Evolutionary conservation across 257 asterid species (phyloP).

Genomic region (Forsythia suspensa): DNA sequence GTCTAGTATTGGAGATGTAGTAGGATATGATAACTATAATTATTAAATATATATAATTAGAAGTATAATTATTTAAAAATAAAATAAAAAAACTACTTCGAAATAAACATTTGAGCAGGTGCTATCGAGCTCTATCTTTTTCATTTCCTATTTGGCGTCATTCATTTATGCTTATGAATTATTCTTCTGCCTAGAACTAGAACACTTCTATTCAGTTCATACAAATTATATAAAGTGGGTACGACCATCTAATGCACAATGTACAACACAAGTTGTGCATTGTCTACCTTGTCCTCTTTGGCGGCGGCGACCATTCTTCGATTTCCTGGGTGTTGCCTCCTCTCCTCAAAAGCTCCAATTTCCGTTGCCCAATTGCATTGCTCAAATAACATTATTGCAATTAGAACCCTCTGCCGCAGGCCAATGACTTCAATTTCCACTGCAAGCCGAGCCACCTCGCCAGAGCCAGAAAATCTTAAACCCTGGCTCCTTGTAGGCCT

Average conservation of each 20-base stretch:
- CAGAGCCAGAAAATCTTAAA: constrained; percentile 37
- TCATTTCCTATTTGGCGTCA: neutral
- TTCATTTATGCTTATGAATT: neutral
- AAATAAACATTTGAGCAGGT: no score
- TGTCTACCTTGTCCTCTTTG: constrained; percentile 33
- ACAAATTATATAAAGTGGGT: neutral
- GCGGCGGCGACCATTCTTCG: constrained; percentile 33
- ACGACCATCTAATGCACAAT: constrained; percentile 21
- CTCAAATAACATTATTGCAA: constrained; percentile 9
- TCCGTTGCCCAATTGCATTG: constrained; percentile 18
- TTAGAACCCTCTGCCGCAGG: constrained; percentile 6
- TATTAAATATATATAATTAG: no score
- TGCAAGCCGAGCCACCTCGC: constrained; percentile 18
- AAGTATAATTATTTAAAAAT: no score
- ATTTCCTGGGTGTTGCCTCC: constrained; percentile 34
- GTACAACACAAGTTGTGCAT: constrained; percentile 32
- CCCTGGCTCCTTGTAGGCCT: constrained; percentile 98
- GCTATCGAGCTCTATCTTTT: no score
- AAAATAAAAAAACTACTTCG: no score
- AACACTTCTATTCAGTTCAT: neutral
- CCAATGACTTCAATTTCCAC: constrained; percentile 47
- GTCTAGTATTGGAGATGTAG: no score
- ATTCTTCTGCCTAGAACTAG: neutral
- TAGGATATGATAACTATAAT: no score
- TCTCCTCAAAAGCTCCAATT: constrained; percentile 26